Percentiles rank a stretch among this genome's conserved stretches.
Conservation (phyloP, 108 stramenopile genomes). For the Skeletonema tropicum region DNA sequence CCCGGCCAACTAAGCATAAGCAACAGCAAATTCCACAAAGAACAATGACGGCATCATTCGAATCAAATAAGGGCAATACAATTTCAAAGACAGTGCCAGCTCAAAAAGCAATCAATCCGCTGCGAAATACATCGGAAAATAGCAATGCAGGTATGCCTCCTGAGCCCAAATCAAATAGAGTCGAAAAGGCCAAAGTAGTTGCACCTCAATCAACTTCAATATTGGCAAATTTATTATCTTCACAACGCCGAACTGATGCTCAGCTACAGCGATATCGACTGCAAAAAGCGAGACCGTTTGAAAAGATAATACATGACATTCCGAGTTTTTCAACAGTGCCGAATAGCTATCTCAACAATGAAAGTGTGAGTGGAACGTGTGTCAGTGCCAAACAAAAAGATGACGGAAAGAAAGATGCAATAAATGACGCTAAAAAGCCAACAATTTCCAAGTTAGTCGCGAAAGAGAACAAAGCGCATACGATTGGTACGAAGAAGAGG, state of each 20-base stretch:
- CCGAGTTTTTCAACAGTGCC: background rate
- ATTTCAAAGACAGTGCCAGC: background rate
- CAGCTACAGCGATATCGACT: background rate
- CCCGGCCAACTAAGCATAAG: no score
- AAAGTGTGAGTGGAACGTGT: background rate
- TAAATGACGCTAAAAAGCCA: background rate
- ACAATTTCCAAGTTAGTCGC: no score
- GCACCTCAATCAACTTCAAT: background rate
- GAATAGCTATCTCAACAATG: background rate
- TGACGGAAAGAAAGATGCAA: background rate
- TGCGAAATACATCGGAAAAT: background rate
- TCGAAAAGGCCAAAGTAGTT: background rate
- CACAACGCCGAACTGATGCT: conserved; percentile 1
- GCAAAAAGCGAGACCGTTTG: conserved; percentile 2
- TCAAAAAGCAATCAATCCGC: background rate
- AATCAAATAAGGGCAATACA: background rate
- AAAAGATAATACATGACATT: background rate
- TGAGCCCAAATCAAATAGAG: background rate
- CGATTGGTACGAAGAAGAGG: background rate
- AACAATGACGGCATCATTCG: background rate
- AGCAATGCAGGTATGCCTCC: background rate
- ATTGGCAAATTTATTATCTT: conserved; percentile 7
- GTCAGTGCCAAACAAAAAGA: background rate
- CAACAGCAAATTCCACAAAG: no score
- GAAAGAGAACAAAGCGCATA: background rate